Conservation (phyloP, 2,329 filamentous ascomycete species). For the Cordyceps javanica region DNA sequence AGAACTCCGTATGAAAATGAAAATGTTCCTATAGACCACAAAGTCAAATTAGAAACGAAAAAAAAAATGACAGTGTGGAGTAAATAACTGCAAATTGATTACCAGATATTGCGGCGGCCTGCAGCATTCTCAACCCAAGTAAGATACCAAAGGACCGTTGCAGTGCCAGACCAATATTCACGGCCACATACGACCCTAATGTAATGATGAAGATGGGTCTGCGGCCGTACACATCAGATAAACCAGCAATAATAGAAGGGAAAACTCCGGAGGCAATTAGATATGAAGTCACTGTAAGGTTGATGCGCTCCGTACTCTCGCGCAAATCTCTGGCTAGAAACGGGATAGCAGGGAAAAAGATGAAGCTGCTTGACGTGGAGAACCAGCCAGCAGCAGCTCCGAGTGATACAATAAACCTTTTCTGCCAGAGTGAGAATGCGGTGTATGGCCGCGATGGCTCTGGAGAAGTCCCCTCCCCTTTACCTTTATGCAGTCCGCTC, state of each 20-base stretch:
- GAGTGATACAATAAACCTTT: slow-evolving; percentile 15
- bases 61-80: too few species aligned
- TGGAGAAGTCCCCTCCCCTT: too few species aligned
- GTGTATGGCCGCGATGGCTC: neutral
- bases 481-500: too few species aligned
- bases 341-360: slow-evolving; percentile 22
- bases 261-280: slow-evolving; percentile 36
- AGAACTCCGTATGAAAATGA: slow-evolving; percentile 45
- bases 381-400: slow-evolving; percentile 19
- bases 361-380: slow-evolving; percentile 21
- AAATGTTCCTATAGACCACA: slow-evolving; percentile 34
- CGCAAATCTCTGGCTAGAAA: slow-evolving; percentile 18
- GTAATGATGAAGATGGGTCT: slow-evolving; percentile 38
- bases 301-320: slow-evolving; percentile 22
- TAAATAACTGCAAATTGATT: too few species aligned
- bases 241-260: neutral
- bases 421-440: slow-evolving; percentile 14
- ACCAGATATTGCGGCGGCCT: slow-evolving; percentile 39
- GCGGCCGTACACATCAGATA: slow-evolving; percentile 37
- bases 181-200: slow-evolving; percentile 36
- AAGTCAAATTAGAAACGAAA: neutral
- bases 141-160: slow-evolving; percentile 35
- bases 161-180: slow-evolving; percentile 36
- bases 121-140: slow-evolving; percentile 38
- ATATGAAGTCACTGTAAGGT: slow-evolving; percentile 33